Conservation (phyloP, 2,329 filamentous ascomycete species). For the Xylaria sp. region DNA sequence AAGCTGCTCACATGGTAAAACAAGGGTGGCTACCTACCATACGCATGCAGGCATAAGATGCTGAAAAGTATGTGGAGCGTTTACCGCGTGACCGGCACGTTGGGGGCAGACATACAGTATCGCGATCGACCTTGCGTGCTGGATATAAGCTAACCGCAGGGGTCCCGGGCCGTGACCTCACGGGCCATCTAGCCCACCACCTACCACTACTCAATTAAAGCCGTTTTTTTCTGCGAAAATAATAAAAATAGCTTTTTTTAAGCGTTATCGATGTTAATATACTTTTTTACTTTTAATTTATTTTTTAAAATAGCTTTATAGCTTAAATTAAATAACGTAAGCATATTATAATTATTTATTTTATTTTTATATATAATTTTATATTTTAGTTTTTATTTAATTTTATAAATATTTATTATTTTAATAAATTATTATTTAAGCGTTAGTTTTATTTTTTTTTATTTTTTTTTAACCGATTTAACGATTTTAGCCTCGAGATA, state of each 20-base stretch:
- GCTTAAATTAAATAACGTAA: neutral
- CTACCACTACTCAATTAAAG: neutral
- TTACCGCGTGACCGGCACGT: neutral
- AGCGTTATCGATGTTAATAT: neutral
- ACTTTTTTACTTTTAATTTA: neutral
- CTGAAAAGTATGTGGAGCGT: neutral
- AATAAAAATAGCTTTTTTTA: neutral
- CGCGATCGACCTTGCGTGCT: too few species aligned
- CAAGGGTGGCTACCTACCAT: neutral
- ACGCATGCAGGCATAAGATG: slow-evolving; percentile 1
- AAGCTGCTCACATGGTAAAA: neutral
- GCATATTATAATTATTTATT: neutral
- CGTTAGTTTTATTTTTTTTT: too few species aligned
- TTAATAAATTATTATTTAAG: too few species aligned
- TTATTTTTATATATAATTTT: too few species aligned
- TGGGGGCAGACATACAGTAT: neutral
- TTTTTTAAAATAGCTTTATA: neutral
- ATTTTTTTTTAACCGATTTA: too few species aligned
- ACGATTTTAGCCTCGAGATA: too few species aligned
- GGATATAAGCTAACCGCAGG: neutral
- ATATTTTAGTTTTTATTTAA: too few species aligned
- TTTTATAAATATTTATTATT: too few species aligned
- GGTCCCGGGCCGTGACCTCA: neutral
- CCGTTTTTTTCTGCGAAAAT: neutral
- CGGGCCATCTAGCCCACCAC: neutral